These are phyloP conservation scores for Chloranthus sessilifolius DNA, from an alignment of 164 flowering plant species.

Conservation along the genomic window DNA sequence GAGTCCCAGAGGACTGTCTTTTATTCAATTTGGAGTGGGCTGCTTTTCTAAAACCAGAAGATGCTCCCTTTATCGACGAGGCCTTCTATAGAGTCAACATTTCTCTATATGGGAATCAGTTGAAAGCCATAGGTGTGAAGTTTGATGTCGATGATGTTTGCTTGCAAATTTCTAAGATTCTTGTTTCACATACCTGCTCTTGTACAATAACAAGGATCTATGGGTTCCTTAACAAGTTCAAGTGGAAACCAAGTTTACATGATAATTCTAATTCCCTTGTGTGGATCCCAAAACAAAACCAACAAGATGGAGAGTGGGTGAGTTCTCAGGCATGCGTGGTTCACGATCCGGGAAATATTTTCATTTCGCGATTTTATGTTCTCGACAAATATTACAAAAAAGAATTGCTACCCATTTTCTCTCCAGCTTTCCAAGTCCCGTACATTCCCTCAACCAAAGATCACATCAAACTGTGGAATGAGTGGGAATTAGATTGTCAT, in stretches of 20 bases:
- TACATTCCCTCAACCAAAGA: constrained; percentile 11
- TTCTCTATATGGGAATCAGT: constrained; percentile 1
- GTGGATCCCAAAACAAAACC: constrained; percentile 10
- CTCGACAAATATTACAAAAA: constrained; percentile 13
- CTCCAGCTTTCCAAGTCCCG: constrained; percentile 15
- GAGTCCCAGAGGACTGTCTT: constrained; percentile 11
- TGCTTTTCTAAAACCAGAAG: constrained; percentile 4
- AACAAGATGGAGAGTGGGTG: constrained; percentile 13
- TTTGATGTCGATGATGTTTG: constrained; percentile 6
- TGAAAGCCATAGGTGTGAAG: constrained; percentile 15
- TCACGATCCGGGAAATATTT: constrained; percentile 7
- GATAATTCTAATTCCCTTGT: constrained; percentile 3
- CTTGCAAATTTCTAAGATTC: constrained; percentile 1
- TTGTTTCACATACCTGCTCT: constrained; percentile 2
- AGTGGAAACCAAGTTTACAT: constrained; percentile 5
- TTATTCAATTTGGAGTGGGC: constrained; percentile 17
- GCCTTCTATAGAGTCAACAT: constrained; percentile 3
- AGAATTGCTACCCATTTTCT: constrained; percentile 9
- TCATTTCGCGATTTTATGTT: constrained; percentile 5
- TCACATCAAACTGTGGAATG: constrained; percentile 15
- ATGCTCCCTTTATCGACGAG: constrained; percentile 20
- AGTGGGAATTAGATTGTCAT: constrained; percentile 5
- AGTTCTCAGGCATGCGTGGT: constrained; percentile 10
- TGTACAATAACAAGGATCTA: constrained; percentile 11
- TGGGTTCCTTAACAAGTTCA: constrained; percentile 9